These are phyloP conservation scores for Colletotrichum plurivorum DNA, from an alignment of 2,329 filamentous ascomycete genomes.

Conservation along the genomic window DNA sequence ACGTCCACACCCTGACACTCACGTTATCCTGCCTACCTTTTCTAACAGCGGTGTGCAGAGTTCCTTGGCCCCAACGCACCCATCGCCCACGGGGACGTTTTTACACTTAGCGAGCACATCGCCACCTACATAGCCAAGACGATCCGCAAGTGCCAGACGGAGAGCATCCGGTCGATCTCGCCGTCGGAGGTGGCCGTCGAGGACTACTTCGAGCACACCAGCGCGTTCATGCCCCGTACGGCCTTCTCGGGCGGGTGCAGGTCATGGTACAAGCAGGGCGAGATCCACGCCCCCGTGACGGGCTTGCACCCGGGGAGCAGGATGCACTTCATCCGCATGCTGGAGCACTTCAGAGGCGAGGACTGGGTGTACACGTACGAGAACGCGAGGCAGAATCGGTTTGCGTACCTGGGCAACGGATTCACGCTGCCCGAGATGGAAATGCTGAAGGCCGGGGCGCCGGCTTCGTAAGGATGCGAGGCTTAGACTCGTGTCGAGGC, in stretches of 20 bases:
- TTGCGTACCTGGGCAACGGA: conserved; percentile 67
- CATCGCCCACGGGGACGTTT: conserved; percentile 65
- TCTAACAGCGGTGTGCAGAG: conserved; percentile 48
- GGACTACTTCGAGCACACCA: conserved; percentile 65
- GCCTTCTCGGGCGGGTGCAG: conserved; percentile 63
- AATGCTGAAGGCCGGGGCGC: conserved; percentile 36
- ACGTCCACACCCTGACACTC: conserved; percentile 41
- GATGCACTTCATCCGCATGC: conserved; percentile 67
- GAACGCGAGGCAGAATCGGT: conserved; percentile 56
- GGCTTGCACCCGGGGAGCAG: conserved; percentile 66
- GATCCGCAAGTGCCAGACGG: conserved; percentile 64
- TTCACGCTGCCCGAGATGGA: conserved; percentile 61
- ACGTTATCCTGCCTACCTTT: background rate
- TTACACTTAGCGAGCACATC: conserved; percentile 66
- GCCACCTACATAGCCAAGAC: conserved; percentile 65
- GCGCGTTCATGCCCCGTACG: conserved; percentile 67
- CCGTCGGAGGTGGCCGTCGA: conserved; percentile 62
- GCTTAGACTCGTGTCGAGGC: background rate
- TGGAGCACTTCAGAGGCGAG: conserved; percentile 64
- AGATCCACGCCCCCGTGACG: conserved; percentile 59
- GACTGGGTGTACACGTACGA: conserved; percentile 67
- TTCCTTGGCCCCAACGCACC: conserved; percentile 68
- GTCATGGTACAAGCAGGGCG: conserved; percentile 67
- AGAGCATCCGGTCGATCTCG: conserved; percentile 62
- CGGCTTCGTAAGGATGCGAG: conserved; percentile 1